Percentiles rank a stretch among this genome's conserved stretches.
These are phyloP conservation scores for Pseudopithomyces chartarum DNA, from an alignment of 2,329 filamentous ascomycete species.

Conservation along the genomic window DNA sequence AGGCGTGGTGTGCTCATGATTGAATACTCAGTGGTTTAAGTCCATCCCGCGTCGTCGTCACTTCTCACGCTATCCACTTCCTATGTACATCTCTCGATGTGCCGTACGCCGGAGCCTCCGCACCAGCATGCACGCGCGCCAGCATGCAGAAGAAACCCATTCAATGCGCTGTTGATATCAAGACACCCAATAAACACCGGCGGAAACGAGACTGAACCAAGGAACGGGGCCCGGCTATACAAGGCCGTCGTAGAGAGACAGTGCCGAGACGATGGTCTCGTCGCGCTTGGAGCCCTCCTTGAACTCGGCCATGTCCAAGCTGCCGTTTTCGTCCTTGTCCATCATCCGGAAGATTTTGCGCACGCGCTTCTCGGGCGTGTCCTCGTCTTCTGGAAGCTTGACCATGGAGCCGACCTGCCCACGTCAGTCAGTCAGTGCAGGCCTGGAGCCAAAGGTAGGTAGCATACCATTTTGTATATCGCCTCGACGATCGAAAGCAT, in stretches of 20 bases:
- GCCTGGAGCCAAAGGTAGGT: not conserved
- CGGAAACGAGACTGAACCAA: conserved; percentile 31
- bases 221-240: conserved; percentile 61
- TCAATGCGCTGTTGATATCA: conserved; percentile 48
- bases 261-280: conserved; percentile 96
- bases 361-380: conserved; percentile 97
- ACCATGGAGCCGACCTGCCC: conserved; percentile 95
- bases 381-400: conserved; percentile 96
- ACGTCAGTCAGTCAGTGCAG: not conserved
- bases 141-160: conserved; percentile 40
- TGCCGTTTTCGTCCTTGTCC: conserved; percentile 99
- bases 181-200: conserved; percentile 38
- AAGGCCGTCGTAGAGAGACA: conserved; percentile 94
- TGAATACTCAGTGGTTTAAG: not conserved
- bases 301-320: conserved; percentile 95
- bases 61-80: conserved; percentile 15
- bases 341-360: conserved; percentile 99
- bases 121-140: conserved; percentile 25
- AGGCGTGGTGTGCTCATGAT: conserved; percentile 8
- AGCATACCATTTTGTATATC: conserved; percentile 95
- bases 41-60: conserved; percentile 10
- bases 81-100: conserved; percentile 43
- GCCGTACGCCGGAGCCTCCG: conserved; percentile 37
- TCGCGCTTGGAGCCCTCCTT: conserved; percentile 99
- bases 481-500: conserved; percentile 99